A percentile compares a stretch with the other conserved stretches of the same genome.
These are phyloP conservation scores for Eucalyptus cloeziana DNA, from an alignment of 345 rosid species.

Conservation along the genomic window DNA sequence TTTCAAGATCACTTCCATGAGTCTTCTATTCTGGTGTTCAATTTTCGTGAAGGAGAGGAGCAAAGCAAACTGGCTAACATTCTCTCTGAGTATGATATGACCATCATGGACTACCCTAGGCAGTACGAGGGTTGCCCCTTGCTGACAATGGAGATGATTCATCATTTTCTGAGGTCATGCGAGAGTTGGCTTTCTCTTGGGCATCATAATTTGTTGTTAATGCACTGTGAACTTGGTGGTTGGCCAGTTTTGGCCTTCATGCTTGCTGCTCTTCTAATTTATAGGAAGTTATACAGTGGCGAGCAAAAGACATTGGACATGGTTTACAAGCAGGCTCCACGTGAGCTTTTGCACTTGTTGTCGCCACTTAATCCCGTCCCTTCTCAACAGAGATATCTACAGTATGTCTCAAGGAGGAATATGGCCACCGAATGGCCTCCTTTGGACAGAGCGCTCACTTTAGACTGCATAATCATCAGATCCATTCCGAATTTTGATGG, in stretches of 20 bases:
- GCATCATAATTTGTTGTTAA: constrained; percentile 52
- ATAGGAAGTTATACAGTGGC: constrained; percentile 72
- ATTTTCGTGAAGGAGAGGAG: constrained; percentile 70
- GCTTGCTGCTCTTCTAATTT: constrained; percentile 74
- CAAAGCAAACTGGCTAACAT: constrained; percentile 44
- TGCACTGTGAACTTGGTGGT: constrained; percentile 90
- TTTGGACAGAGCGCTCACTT: constrained; percentile 69
- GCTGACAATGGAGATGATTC: constrained; percentile 75
- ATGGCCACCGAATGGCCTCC: constrained; percentile 92
- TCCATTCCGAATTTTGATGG: constrained; percentile 60
- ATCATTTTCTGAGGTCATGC: constrained; percentile 83
- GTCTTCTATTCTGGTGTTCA: constrained; percentile 73
- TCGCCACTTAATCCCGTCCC: constrained; percentile 82
- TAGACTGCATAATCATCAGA: constrained; percentile 85
- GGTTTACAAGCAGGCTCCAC: constrained; percentile 88
- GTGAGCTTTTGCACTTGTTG: constrained; percentile 67
- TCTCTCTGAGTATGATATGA: constrained; percentile 62
- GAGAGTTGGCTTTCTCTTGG: constrained; percentile 98
- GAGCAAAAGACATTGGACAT: constrained; percentile 86
- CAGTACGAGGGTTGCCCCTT: constrained; percentile 88
- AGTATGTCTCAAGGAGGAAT: constrained; percentile 86
- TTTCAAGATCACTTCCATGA: constrained; percentile 69
- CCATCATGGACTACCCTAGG: constrained; percentile 95
- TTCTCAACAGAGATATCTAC: constrained; percentile 81
- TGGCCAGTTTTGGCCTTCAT: constrained; percentile 87